Percentiles rank a stretch among this genome's conserved stretches.
Evolutionary conservation across 306 rosid genomes (phyloP).

Genomic region (Cucumis hystrix): DNA sequence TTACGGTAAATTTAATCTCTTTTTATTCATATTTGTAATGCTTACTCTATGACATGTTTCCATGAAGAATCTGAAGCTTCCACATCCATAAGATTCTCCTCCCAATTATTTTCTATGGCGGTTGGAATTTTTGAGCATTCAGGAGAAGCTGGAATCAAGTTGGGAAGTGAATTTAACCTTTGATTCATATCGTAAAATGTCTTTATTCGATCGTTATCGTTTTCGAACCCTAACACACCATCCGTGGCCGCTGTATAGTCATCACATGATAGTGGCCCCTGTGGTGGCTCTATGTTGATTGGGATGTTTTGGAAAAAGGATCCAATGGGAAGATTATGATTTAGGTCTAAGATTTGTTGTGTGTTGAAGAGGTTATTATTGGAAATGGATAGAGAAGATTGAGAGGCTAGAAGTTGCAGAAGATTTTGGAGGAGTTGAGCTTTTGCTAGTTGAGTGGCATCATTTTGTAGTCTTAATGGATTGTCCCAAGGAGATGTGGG

Average conservation of each 20-base stretch:
- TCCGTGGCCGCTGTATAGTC: neutral
- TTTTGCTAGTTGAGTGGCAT: slow-evolving; percentile 35
- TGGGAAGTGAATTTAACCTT: slow-evolving; percentile 24
- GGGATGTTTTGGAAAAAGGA: neutral
- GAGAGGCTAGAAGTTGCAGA: slow-evolving; percentile 24
- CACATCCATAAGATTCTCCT: slow-evolving; percentile 36
- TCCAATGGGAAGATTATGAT: neutral
- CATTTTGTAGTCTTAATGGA: slow-evolving; percentile 21
- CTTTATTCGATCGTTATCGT: neutral
- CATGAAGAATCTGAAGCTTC: slow-evolving; percentile 37
- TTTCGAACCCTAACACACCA: neutral
- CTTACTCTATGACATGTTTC: slow-evolving; percentile 37
- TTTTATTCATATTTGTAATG: neutral
- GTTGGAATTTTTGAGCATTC: slow-evolving; percentile 15
- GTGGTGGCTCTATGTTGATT: slow-evolving; percentile 4
- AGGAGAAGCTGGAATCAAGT: slow-evolving; percentile 30
- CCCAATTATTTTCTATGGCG: slow-evolving; percentile 33
- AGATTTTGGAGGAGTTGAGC: slow-evolving; percentile 35
- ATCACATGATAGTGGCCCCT: neutral
- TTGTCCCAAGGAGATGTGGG: slow-evolving; percentile 21
- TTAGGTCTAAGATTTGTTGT: neutral
- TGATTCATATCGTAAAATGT: neutral
- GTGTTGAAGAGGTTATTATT: slow-evolving; percentile 21
- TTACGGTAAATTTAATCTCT: neutral
- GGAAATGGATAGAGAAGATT: slow-evolving; percentile 4